A percentile compares a stretch with the other conserved stretches of the same genome.
These are phyloP conservation scores for Corinectria fuckeliana DNA, from an alignment of 2,329 filamentous ascomycete species.

Conservation along the genomic window DNA sequence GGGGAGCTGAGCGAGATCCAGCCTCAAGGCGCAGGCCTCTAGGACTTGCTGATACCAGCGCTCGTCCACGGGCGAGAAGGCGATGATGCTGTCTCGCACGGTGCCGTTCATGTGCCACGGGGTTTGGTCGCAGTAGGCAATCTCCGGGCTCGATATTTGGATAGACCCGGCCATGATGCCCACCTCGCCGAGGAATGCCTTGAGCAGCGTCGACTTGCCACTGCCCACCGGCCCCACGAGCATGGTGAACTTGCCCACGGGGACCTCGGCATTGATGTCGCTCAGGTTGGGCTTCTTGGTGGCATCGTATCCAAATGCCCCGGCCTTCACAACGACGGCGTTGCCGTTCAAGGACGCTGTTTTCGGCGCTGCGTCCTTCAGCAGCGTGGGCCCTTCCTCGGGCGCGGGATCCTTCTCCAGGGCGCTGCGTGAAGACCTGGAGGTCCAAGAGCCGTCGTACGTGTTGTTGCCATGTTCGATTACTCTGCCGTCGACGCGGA, in stretches of 20 bases:
- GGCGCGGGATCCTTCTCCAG: constrained; percentile 2
- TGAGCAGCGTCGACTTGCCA: constrained; percentile 45
- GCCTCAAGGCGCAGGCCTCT: constrained; percentile 25
- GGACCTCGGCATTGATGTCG: constrained; percentile 8
- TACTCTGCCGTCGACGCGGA: constrained; percentile 7
- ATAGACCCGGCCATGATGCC: constrained; percentile 16
- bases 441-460: background rate
- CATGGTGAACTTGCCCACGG: constrained; percentile 21
- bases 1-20: constrained; percentile 39
- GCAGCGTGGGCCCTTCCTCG: background rate
- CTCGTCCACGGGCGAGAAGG: constrained; percentile 33
- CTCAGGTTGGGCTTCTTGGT: constrained; percentile 11
- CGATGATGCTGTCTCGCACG: constrained; percentile 44
- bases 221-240: constrained; percentile 45
- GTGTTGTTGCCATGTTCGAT: background rate
- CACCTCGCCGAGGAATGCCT: constrained; percentile 40
- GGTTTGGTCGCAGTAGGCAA: constrained; percentile 37
- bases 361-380: background rate
- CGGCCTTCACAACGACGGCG: background rate
- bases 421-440: background rate
- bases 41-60: constrained; percentile 41
- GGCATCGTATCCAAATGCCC: constrained; percentile 20
- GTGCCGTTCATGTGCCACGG: constrained; percentile 41
- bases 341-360: background rate
- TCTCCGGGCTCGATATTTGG: background rate